Conservation (phyloP, 371 early-diverging fungal genomes). For the Mortierella sp. region DNA sequence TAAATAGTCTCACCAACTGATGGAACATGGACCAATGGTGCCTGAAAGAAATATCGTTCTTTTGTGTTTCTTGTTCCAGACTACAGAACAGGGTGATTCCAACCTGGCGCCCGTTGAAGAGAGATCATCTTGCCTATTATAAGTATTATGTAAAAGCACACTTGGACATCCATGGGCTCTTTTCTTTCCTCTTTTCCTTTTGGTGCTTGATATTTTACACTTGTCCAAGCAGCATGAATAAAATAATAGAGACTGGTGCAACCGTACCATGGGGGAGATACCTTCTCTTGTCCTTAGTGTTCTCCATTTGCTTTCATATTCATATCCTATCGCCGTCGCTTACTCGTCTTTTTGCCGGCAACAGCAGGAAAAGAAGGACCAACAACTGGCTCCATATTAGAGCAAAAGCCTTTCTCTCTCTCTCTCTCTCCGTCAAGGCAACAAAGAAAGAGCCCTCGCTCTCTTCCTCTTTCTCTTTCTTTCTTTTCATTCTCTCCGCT, state of each 20-base stretch:
- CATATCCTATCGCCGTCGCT: neutral
- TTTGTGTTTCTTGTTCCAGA: neutral
- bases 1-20: neutral
- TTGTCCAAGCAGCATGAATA: neutral
- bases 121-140: too few species aligned
- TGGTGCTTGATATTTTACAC: neutral
- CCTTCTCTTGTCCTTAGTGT: neutral
- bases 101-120: too few species aligned
- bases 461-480: neutral
- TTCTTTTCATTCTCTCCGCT: neutral
- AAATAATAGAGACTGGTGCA: conserved; percentile 1
- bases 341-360: conserved; percentile 9
- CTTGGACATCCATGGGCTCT: neutral
- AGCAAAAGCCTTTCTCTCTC: neutral
- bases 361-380: neutral
- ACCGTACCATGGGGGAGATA: conserved; percentile 6
- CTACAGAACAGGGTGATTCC: too few species aligned
- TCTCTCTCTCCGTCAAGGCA: neutral
- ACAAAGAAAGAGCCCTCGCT: neutral
- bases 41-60: neutral
- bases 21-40: neutral
- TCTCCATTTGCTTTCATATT: neutral
- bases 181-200: neutral
- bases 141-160: too few species aligned
- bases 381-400: too few species aligned